Conservation (phyloP, 1,139 yeast genomes). For the Blastobotrys niveus region DNA sequence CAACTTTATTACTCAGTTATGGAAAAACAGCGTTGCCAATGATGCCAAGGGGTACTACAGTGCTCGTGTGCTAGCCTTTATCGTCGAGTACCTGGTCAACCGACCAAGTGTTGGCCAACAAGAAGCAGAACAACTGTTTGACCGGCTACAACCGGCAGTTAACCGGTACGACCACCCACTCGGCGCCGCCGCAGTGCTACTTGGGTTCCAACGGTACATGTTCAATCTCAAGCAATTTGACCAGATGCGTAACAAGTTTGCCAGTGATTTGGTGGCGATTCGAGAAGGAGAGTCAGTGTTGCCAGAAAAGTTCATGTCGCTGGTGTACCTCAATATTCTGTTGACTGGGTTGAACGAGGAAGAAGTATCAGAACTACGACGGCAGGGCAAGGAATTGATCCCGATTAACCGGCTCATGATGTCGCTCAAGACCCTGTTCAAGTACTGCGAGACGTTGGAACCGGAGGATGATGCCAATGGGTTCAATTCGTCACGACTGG, state of each 20-base stretch:
- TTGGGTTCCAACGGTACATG: slow-evolving; percentile 18
- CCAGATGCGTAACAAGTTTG: slow-evolving; percentile 53
- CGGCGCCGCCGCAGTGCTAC: slow-evolving; percentile 19
- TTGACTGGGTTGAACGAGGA: slow-evolving; percentile 33
- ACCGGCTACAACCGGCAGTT: slow-evolving; percentile 9
- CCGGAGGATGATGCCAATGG: slow-evolving; percentile 47
- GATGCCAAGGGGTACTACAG: slow-evolving; percentile 19
- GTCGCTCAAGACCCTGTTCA: slow-evolving; percentile 48
- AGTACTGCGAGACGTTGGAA: slow-evolving; percentile 57
- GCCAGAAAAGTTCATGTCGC: slow-evolving; percentile 32
- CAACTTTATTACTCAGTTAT: slow-evolving; percentile 14
- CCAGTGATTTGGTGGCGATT: slow-evolving; percentile 50
- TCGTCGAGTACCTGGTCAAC: slow-evolving; percentile 16
- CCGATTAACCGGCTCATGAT: slow-evolving; percentile 40
- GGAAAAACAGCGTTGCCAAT: slow-evolving; percentile 14
- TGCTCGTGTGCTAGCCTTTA: slow-evolving; percentile 17
- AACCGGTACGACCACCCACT: slow-evolving; percentile 13
- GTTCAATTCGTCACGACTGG: slow-evolving; percentile 48
- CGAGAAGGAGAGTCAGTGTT: background rate
- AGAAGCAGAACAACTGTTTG: slow-evolving; percentile 15
- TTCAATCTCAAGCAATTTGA: slow-evolving; percentile 29
- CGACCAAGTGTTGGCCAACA: slow-evolving; percentile 13
- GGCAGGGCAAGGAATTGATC: slow-evolving; percentile 12
- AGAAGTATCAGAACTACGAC: slow-evolving; percentile 3
- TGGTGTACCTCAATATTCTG: slow-evolving; percentile 49